phyloP scores from a whole-genome alignment of 192 early-diverging fungal genomes.

The Umbelopsis sp. region DNA sequence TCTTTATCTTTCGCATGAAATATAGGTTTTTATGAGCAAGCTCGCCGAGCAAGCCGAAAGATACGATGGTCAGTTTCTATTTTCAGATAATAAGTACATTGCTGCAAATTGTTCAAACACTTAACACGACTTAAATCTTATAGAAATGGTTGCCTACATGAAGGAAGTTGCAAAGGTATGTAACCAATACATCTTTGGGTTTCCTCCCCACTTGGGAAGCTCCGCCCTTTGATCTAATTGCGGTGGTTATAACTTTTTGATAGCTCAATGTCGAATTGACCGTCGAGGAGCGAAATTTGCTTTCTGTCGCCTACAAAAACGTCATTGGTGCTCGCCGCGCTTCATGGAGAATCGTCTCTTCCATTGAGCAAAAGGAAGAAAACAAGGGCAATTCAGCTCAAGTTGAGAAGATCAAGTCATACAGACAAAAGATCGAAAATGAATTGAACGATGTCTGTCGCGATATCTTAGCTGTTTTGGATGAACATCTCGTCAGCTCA shows the following conservation, averaged over 20 bases:
- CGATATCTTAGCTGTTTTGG: slow-evolving; percentile 92
- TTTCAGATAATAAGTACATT: neutral
- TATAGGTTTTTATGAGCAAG: slow-evolving; percentile 94
- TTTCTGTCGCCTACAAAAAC: slow-evolving; percentile 99
- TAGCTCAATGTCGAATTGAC: slow-evolving; percentile 81
- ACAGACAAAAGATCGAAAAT: slow-evolving; percentile 92
- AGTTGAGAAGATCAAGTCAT: slow-evolving; percentile 88
- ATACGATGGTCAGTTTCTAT: slow-evolving; percentile 83
- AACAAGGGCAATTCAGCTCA: slow-evolving; percentile 82
- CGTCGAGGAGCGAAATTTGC: slow-evolving; percentile 96
- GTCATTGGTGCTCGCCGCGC: slow-evolving; percentile 96
- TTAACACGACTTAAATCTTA: neutral
- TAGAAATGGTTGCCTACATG: slow-evolving; percentile 80
- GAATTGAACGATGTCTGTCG: slow-evolving; percentile 93
- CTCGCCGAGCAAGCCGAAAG: slow-evolving; percentile 98
- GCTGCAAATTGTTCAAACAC: neutral
- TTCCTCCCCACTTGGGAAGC: neutral
- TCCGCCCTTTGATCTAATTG: neutral
- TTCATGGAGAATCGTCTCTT: slow-evolving; percentile 96
- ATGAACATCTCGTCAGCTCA: slow-evolving; percentile 85
- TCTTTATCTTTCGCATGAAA: neutral
- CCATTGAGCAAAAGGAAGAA: slow-evolving; percentile 96
- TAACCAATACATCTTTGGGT: neutral
- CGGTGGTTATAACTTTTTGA: slow-evolving; percentile 1
- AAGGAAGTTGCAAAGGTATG: slow-evolving; percentile 58